Evolutionary conservation across 2,329 filamentous ascomycete species (phyloP), one percentile per base, ranked within the genome.

Genomic region (Penicillium sp.): DNA sequence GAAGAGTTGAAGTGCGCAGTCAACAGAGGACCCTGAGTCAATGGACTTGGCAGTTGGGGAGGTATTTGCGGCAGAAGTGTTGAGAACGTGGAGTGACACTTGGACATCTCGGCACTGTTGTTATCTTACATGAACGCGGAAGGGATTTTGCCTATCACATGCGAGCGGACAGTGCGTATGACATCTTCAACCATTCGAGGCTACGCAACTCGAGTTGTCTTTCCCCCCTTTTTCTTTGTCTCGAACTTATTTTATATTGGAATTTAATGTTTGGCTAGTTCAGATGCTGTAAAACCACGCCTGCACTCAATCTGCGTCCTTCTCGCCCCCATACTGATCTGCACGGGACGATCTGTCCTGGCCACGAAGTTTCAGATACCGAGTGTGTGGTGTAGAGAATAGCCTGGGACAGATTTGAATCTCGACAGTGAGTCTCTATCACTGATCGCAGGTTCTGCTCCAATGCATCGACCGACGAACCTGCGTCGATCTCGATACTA

Each of bases 291-390:
- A 77, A 39, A 47, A 74, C 62, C 34, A 75, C 56, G 11, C 65
- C 75, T 13, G 72, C 76, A 38, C 62, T 63, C 50, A 78, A 57
- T 50, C 56, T 58, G 44, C 57, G 59, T 21, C 72, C 75, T 42
- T 67, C 54, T 16, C 56, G 50, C 4, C 73, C 74, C 72, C 74
- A 78, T 34, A 78, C 65, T 38, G 69, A 69, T 54, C 63, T 67
- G 60, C 75, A 78, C 9, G 76, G 76, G 22, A 79, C 59, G 38
- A 77, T 59, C 53, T 77, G 75, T 8, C 68, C 70, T 11, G 58
- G 53, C 63, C 67, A 70, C 18, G 50, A 45, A 5, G 55, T 54
- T 24, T 57, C 51, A 4, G 57, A 32, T 34, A 72, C 38, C 13
- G 61, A 50, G 43, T 67, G 60, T 5, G 70, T 61, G 5, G 68